These are phyloP conservation scores for Crassisporium funariophilum DNA, from an alignment of 768 basidiomycete genomes.

Conservation along the genomic window DNA sequence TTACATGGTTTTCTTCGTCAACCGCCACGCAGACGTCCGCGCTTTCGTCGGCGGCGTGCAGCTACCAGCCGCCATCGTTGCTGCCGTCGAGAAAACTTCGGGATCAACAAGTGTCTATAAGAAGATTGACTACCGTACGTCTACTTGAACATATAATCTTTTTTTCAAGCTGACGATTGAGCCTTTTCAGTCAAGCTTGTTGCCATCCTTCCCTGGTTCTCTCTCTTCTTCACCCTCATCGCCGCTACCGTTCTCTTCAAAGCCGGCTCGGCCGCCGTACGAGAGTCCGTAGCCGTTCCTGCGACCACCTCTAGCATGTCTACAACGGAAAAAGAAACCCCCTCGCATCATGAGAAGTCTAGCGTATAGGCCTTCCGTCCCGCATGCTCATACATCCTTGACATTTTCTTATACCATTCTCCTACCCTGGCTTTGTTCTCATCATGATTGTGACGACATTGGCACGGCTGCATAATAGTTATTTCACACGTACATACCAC, in stretches of 20 bases:
- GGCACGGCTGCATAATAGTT: too few species aligned
- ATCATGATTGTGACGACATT: too few species aligned
- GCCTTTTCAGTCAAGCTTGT: conserved; percentile 43
- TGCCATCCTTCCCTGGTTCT: conserved; percentile 54
- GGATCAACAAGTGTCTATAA: conserved; percentile 46
- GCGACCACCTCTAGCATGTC: background rate
- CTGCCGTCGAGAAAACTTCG: conserved; percentile 34
- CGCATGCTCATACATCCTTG: too few species aligned
- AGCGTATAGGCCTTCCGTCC: too few species aligned
- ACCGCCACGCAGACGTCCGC: conserved; percentile 39
- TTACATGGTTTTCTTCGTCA: conserved; percentile 48
- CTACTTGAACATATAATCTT: conserved; percentile 2
- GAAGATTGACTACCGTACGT: conserved; percentile 50
- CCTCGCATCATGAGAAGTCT: conserved; percentile 12
- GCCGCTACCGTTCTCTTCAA: conserved; percentile 23
- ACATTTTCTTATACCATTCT: too few species aligned
- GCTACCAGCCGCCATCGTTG: conserved; percentile 39
- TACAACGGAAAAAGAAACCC: conserved; percentile 16
- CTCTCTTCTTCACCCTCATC: conserved; percentile 26
- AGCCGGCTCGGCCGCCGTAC: conserved; percentile 5
- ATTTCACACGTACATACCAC: too few species aligned
- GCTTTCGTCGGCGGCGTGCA: conserved; percentile 40
- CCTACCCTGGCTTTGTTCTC: too few species aligned
- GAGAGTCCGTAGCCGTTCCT: background rate
- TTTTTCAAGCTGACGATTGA: background rate